Conservation (phyloP, 2,329 filamentous ascomycete genomes). For the Ophiostoma sp. region DNA sequence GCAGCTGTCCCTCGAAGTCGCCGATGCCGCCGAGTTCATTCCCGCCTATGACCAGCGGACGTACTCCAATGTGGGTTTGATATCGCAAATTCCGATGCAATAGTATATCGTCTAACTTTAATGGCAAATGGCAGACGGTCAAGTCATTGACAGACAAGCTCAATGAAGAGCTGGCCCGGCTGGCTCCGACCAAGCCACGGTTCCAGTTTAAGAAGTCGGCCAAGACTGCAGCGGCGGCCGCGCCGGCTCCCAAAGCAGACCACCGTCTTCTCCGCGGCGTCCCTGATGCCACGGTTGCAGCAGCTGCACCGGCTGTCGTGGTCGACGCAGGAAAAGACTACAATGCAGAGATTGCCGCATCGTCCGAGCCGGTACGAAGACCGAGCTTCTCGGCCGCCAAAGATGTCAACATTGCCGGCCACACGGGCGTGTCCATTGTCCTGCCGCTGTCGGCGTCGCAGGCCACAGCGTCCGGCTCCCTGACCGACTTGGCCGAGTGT, state of each 20-base stretch:
- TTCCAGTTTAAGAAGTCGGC: conserved; percentile 66
- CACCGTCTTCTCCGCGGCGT: conserved; percentile 36
- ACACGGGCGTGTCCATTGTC: conserved; percentile 67
- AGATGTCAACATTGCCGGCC: conserved; percentile 61
- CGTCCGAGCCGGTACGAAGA: conserved; percentile 45
- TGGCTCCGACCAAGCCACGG: conserved; percentile 64
- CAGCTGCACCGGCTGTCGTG: not conserved
- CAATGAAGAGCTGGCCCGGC: conserved; percentile 60
- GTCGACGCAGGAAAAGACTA: conserved; percentile 43
- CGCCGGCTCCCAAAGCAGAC: conserved; percentile 38
- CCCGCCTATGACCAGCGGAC: conserved; percentile 86
- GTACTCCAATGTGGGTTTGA: conserved; percentile 63
- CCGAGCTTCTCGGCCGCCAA: conserved; percentile 59
- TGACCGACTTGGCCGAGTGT: conserved; percentile 64
- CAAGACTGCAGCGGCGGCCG: conserved; percentile 29
- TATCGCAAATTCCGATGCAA: not conserved
- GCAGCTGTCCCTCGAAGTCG: conserved; percentile 74
- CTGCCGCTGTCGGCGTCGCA: conserved; percentile 65
- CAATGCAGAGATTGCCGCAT: conserved; percentile 49
- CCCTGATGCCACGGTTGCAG: not conserved
- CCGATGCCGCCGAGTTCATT: conserved; percentile 74
- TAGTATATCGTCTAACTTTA: too few species aligned
- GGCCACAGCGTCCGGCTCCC: conserved; percentile 66
- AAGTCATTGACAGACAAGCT: conserved; percentile 76
- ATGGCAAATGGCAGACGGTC: conserved; percentile 52